These are phyloP conservation scores for Bimuria novae-zelandiae DNA, from an alignment of 2,329 filamentous ascomycete genomes.

Conservation along the genomic window DNA sequence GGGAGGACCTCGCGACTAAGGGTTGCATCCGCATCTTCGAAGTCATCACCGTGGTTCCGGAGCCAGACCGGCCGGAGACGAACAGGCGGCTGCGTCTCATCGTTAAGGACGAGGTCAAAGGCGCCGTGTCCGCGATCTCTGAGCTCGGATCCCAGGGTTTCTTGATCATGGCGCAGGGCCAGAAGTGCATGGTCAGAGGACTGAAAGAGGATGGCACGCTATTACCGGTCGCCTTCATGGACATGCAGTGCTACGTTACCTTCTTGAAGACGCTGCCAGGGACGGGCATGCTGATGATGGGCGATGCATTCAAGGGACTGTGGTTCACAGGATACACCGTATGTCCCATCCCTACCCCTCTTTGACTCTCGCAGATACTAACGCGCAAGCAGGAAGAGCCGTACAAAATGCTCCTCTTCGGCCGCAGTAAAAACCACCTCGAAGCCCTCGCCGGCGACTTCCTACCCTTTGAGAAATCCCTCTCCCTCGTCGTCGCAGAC, in stretches of 20 bases:
- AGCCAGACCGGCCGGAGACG: constrained; percentile 83
- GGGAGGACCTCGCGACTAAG: constrained; percentile 85
- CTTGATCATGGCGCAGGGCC: constrained; percentile 87
- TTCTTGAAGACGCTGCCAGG: constrained; percentile 81
- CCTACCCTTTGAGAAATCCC: constrained; percentile 78
- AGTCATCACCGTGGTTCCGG: constrained; percentile 86
- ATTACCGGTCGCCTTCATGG: constrained; percentile 93
- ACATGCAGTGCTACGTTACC: constrained; percentile 93
- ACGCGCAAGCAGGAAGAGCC: constrained; percentile 88
- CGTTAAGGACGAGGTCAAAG: constrained; percentile 88
- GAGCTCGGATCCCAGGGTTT: constrained; percentile 86
- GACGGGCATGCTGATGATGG: constrained; percentile 84
- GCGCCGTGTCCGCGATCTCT: constrained; percentile 84
- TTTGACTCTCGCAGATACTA: no score
- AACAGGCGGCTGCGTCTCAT: constrained; percentile 84
- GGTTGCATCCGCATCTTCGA: constrained; percentile 91
- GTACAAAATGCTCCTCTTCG: constrained; percentile 91
- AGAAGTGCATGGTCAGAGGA: constrained; percentile 96
- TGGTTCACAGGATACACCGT: constrained; percentile 94
- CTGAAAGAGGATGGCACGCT: constrained; percentile 94
- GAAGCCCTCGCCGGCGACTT: constrained; percentile 85
- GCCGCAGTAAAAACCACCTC: constrained; percentile 78
- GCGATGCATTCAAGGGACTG: constrained; percentile 88
- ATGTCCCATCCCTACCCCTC: constrained; percentile 29
- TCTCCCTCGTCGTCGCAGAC: constrained; percentile 83